Percentiles rank a stretch among this genome's conserved stretches.
These are phyloP conservation scores for Asterionellopsis glacialis DNA, from an alignment of 108 stramenopile species.

Conservation along the genomic window DNA sequence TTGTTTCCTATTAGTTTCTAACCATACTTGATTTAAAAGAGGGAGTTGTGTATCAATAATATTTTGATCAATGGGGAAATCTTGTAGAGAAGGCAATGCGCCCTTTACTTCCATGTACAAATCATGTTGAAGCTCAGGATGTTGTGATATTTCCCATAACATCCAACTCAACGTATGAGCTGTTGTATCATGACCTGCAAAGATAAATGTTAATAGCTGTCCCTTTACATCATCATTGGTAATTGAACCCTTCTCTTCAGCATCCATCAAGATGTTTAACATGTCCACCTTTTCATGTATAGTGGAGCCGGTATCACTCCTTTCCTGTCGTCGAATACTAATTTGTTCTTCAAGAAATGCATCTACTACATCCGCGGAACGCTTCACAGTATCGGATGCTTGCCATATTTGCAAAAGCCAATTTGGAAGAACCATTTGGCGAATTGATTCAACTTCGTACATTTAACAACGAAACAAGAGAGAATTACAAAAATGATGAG, in stretches of 20 bases:
- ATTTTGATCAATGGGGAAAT: neutral
- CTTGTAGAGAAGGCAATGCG: neutral
- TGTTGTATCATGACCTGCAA: conserved; percentile 10
- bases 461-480: too few species aligned
- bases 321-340: neutral
- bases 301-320: neutral
- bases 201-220: conserved; percentile 5
- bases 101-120: neutral
- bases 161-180: conserved; percentile 5
- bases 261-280: conserved; percentile 3
- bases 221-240: conserved; percentile 1
- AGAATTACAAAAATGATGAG: too few species aligned
- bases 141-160: neutral
- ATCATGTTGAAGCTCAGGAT: neutral
- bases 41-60: neutral
- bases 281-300: neutral
- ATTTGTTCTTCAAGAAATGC: neutral
- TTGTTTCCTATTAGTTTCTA: conserved; percentile 1
- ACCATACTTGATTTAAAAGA: neutral
- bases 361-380: neutral
- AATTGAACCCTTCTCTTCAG: neutral
- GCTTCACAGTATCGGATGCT: neutral
- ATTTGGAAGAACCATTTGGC: neutral
- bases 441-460: neutral
- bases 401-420: neutral